Evolutionary conservation across 2,329 filamentous ascomycete genomes (phyloP), one percentile per base, ranked within the genome.

Genomic region (Botrytis sinoallii): DNA sequence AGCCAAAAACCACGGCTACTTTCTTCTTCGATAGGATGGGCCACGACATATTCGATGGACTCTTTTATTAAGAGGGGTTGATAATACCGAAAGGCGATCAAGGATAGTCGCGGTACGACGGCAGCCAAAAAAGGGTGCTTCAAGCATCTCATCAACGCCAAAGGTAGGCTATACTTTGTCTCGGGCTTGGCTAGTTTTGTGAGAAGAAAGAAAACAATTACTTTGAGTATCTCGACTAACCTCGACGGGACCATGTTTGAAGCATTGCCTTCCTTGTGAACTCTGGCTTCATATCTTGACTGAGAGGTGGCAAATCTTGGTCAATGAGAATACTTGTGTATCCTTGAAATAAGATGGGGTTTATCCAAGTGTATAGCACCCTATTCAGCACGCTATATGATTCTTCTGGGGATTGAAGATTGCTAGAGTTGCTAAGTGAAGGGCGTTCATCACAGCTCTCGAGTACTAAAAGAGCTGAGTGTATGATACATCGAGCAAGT

Each of bases 1-100:
- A 70, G 68, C 68, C 68, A 70, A 70, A 60, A 32, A 22, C 68
- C 68, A 22, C 40, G 18, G 32, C 32, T 48, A 48, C 73, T 75
- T 16, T 72, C 29, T 14, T n/a, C 35, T n/a, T 71, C 40, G 20
- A 72, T 55, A 18, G 67, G 60, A 22, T 71, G 64, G 20, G 29
- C 46, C 8, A 32, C 77, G 22, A 81, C 77, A 68, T 79, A 85
- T 61, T 75, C 75, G 67, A 85, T 85, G 0, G 81, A 77, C 7
- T 78, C 71, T 32, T 81, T 81, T 52, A 85, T 85, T 3, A 86
- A 76, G 2, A 82, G 65, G 7, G 84, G 82, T 73, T 85, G 84
- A 0, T 81, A 79, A 66, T 83, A 85, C 7, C 82, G 81, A 72
- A 85, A 85, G 1, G 79, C 12, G 22, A 84, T 81, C 20, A 85